Evolutionary conservation across 2,329 filamentous ascomycete genomes (phyloP), one percentile per base, ranked within the genome.

Genomic region (Colletotrichum falcatum): DNA sequence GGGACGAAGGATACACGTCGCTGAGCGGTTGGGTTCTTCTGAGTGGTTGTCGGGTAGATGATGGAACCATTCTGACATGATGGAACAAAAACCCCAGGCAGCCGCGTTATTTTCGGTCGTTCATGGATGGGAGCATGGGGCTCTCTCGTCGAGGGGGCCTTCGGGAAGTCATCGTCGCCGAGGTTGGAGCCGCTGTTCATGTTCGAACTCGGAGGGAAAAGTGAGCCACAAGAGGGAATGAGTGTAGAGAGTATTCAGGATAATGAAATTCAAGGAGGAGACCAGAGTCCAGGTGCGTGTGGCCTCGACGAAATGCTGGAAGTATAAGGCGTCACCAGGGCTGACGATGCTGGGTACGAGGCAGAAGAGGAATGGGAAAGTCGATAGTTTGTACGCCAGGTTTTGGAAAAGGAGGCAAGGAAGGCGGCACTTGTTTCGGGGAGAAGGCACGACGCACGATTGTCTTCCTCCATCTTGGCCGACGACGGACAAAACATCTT

Each of bases 21-120:
- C n/a, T 18, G 59, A n/a, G 12, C 9, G 26, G n/a, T 33, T 3
- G 44, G 56, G 9, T 39, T 44, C 55, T 42, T 63, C 30, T 58
- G 56, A 9, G 46, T 59, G 4, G 61, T 56, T 2, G 46, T 28
- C 4, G 66, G 42, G 42, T 53, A 70, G 44, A 72, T 65, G 12
- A 63, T 26, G 1, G 51, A 61, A 2, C 54, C 55, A 35, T 37
- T 35, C 5, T 62, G 18, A 18, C 66, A 70, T 7, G 48, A 37
- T 1, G 66, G 62, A 4, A 70, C 42, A 9, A 70, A 70, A 26
- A 70, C 53, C n/a, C 37, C 67, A 28, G 39, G 37, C 0, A 61
- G 37, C 11, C 53, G 28, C 8, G 39, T 46, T 3, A 20, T 23
- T 3, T 28, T 7, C 3, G 51, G 23, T n/a, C 28, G 42, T 12